These are phyloP conservation scores for Viscum album DNA, from an alignment of 177 flowering plant genomes.

Conservation along the genomic window DNA sequence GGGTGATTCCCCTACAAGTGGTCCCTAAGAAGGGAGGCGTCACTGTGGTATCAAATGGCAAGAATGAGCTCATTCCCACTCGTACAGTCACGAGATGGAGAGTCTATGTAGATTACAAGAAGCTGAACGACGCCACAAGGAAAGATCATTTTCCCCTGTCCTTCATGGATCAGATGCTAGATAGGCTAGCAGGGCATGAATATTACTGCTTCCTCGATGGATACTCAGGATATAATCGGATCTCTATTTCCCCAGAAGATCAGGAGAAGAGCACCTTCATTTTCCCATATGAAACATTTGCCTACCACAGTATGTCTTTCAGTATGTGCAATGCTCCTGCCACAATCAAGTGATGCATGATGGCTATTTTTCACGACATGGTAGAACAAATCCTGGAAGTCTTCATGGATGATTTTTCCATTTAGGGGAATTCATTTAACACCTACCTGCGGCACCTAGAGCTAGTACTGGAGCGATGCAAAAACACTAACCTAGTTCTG, in stretches of 20 bases:
- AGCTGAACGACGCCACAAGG: background rate
- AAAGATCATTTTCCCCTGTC: background rate
- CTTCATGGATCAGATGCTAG: background rate
- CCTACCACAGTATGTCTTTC: background rate
- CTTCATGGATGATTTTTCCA: background rate
- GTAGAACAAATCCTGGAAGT: background rate
- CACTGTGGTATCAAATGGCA: background rate
- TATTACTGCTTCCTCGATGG: background rate
- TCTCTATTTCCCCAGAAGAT: background rate
- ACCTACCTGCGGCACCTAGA: background rate
- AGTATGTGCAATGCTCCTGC: background rate
- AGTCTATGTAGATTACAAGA: background rate
- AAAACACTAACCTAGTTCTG: background rate
- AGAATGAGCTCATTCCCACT: background rate
- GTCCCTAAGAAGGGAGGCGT: background rate
- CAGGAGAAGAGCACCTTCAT: constrained; percentile 1
- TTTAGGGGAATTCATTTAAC: background rate
- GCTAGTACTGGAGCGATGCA: background rate
- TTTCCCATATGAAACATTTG: background rate
- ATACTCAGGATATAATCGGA: background rate
- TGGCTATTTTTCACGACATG: background rate
- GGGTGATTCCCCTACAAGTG: background rate
- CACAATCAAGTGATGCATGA: background rate
- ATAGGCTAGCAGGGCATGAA: background rate
- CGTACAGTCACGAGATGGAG: background rate